Evolutionary conservation across 2,329 filamentous ascomycete species (phyloP).

Genomic region (Cercospora citrullina): DNA sequence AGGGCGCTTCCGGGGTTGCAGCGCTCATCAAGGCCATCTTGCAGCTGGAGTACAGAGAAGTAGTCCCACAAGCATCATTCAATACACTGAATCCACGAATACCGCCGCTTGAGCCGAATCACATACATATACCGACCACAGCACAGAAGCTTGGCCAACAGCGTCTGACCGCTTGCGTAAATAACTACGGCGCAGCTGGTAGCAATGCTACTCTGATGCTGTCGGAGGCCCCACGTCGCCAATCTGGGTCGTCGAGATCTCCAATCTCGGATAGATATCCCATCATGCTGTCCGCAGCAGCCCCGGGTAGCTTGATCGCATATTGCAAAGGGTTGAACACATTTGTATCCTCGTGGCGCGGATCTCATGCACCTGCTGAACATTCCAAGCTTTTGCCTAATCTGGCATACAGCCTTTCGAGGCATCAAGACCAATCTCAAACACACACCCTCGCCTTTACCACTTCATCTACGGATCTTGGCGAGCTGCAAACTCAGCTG

Average conservation of each 20-base stretch:
- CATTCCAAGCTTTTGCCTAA: not conserved
- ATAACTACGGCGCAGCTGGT: constrained; percentile 44
- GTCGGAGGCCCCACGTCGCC: not conserved
- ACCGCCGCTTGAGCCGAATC: not conserved
- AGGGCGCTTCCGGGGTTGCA: constrained; percentile 38
- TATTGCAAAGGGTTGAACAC: constrained; percentile 2
- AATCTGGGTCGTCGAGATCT: not conserved
- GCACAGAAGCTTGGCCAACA: constrained; percentile 7
- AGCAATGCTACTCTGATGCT: constrained; percentile 35
- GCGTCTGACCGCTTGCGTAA: constrained; percentile 29
- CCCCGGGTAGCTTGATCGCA: not conserved
- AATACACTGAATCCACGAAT: constrained; percentile 19
- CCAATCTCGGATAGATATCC: not conserved
- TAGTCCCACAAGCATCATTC: constrained; percentile 35
- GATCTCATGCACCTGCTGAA: not conserved
- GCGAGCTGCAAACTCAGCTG: not conserved
- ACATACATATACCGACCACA: constrained; percentile 8
- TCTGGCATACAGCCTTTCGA: constrained; percentile 6
- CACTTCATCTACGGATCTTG: not conserved
- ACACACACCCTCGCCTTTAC: not conserved
- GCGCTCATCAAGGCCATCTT: constrained; percentile 41
- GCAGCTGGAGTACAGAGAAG: constrained; percentile 37
- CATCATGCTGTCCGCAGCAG: constrained; percentile 5
- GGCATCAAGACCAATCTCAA: not conserved
- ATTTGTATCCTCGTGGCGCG: not conserved